Conservation (phyloP, 345 rosid species). For the Barbarea vulgaris region DNA sequence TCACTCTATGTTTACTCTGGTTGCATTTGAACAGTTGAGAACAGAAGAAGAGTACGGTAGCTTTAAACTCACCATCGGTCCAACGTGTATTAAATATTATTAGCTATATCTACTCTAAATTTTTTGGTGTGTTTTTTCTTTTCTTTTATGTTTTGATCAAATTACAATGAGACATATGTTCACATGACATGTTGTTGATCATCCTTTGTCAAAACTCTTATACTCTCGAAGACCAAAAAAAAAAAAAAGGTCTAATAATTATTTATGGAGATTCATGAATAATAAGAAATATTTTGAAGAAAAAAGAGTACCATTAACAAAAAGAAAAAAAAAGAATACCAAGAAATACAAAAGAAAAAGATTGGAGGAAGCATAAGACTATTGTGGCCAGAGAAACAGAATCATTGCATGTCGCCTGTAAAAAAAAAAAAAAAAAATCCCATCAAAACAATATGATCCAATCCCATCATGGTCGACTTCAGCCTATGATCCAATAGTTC, state of each 20-base stretch:
- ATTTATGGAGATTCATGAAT: not conserved
- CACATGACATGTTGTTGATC: not conserved
- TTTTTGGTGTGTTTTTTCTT: not conserved
- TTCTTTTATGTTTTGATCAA: not conserved
- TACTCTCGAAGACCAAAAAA: not conserved
- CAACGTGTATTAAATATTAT: not conserved
- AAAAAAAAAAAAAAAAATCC: conserved; percentile 4
- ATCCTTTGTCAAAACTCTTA: not conserved
- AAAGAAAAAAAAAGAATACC: not conserved
- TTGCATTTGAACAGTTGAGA: not conserved
- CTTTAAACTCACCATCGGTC: not conserved
- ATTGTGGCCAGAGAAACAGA: not conserved
- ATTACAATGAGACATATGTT: not conserved
- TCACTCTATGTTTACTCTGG: not conserved
- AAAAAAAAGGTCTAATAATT: not conserved
- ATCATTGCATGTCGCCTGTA: conserved; percentile 20
- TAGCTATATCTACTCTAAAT: not conserved
- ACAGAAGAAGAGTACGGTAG: not conserved
- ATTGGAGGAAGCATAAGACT: not conserved
- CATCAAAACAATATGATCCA: conserved; percentile 6
- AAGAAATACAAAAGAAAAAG: not conserved
- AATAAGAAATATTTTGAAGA: not conserved
- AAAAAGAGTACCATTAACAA: not conserved
- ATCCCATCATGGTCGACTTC: conserved; percentile 21
- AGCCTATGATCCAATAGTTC: conserved; percentile 20